phyloP scores from a whole-genome alignment of 2,329 filamentous ascomycete genomes.

The Xylaria sp. region DNA sequence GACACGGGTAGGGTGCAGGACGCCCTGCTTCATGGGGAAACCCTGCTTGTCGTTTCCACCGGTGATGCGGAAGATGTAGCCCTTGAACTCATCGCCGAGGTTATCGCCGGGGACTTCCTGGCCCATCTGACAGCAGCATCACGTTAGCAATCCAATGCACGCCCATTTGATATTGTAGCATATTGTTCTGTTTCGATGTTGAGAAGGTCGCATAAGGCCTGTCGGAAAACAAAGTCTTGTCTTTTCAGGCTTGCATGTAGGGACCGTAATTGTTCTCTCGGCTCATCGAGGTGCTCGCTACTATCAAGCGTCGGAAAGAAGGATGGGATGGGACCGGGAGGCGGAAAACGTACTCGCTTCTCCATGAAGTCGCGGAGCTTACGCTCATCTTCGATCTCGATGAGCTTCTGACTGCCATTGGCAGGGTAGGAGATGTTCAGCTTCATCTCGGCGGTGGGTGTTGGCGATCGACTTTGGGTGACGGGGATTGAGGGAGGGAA shows the following conservation, averaged over 20 bases:
- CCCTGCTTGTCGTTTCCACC: slow-evolving; percentile 99
- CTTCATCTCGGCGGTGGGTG: slow-evolving; percentile 73
- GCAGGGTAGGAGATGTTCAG: slow-evolving; percentile 86
- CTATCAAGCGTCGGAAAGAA: slow-evolving; percentile 34
- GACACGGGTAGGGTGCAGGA: slow-evolving; percentile 98
- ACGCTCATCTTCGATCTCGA: slow-evolving; percentile 99
- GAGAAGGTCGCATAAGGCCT: slow-evolving; percentile 28
- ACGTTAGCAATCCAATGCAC: slow-evolving; percentile 50
- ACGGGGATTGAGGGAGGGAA: slow-evolving; percentile 46
- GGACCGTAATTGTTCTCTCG: slow-evolving; percentile 18
- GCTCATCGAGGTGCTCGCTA: slow-evolving; percentile 20
- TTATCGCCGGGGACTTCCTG: slow-evolving; percentile 92
- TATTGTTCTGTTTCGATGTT: slow-evolving; percentile 19
- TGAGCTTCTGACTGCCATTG: slow-evolving; percentile 99
- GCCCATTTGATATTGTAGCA: neutral
- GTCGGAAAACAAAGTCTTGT: neutral
- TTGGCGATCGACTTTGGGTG: slow-evolving; percentile 49
- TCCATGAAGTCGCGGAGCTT: slow-evolving; percentile 99
- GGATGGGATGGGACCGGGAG: slow-evolving; percentile 22
- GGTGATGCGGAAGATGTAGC: slow-evolving; percentile 99
- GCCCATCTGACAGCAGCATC: slow-evolving; percentile 72
- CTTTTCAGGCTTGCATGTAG: slow-evolving; percentile 49
- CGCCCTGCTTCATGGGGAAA: slow-evolving; percentile 99
- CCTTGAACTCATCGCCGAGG: slow-evolving; percentile 99
- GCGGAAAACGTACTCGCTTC: slow-evolving; percentile 77